Base-by-base conservation (phyloP, 108 stramenopile species). In the Conticribra weissflogii region DNA sequence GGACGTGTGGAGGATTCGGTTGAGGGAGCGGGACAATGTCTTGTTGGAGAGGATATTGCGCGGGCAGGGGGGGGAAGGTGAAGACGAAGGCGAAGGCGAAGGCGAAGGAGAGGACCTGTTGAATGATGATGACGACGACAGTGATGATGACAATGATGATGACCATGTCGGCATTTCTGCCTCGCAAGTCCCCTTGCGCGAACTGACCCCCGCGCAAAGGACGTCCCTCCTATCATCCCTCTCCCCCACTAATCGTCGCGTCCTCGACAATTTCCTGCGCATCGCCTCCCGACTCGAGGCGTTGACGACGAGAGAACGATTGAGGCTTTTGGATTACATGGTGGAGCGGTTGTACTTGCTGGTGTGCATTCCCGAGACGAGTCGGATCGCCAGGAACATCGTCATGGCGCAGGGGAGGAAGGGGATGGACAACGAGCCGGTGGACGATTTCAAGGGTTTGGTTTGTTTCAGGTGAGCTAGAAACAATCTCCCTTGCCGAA, bases 371-470 rank as follows among this genome's bases (percentile, higher is more conserved):
- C 83, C 83, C 16, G 83, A 84, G 33, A 77, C 79, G 0, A 78
- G 72, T 46, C 56, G 71, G 18, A 84, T 84, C 64, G 83, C 83
- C 19, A 51, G 83, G 29, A 84, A 81, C 54, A 78, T 84, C 25
- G 83, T 84, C 9, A 68, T 84, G 76, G 48, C 31, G 52, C 83
- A 84, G 41, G 79, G 66, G 0, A 30, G 76, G 55, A 84, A 81
- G 36, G 83, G 83, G 24, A 84, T 77, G 76, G 78, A 84, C 33
- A 81, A 79, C 66, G 83, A 84, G 33, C 64, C 80, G 7, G 72
- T 84, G 1, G 83, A 84, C 74, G 83, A 84, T 71, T 84, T 84
- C 58, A 84, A 84, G 64, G 83, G 83, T 24, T 61, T 84, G 63
- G 83, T 84, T 52, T 84, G 83, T 63, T 84, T 81, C 65, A 66